Base-by-base conservation (phyloP, 2,329 filamentous ascomycete species). In the Penicillium psychrosexuale region DNA sequence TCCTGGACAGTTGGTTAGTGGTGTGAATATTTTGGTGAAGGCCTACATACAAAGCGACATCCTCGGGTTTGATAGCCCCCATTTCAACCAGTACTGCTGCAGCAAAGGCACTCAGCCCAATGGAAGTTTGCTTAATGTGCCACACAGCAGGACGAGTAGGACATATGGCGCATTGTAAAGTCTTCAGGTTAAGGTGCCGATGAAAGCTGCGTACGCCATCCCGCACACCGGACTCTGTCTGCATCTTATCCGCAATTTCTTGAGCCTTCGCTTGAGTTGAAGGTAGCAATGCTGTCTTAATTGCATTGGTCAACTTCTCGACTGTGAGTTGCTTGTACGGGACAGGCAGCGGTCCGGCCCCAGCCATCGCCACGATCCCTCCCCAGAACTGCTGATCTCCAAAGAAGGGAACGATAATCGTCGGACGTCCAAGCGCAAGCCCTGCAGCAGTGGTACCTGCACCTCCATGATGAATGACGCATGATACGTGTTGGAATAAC, bases 381-480 rank as follows among this genome's bases (percentile, higher is more conserved):
- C 89, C 89, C 89, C 89, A 92, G 66, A 92, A 93, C 0, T 87
- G 87, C 69, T 93, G 89, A 63, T 93, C 89, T 1, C 89, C 89
- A 66, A 92, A 96, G 75, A 96, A 96, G 0, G 91, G 91, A 0
- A 96, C 85, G 3, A 96, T 82, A 2, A 94, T 83, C 0, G 91
- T 96, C 2, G 91, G 91, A 51, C 86, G 86, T 24, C 90, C 91
- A 1, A 86, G 83, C 17, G 87, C 83, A 57, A 96, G 89, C n/a
- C 91, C 91, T 0, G 90, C 89, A 1, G 91, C 90, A 1, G 90
- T 95, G 3, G 91, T 96, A 17, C 91, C 91, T 8, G 91, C 91
- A 55, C 91, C 91, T 22, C 91, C 91, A 60, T 96, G 91, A 67
- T 96, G 91, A 5, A 94, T 88, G 1, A 96, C 91, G 40, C 85